Percentiles rank a stretch among this genome's conserved stretches.
Evolutionary conservation across 2,329 filamentous ascomycete genomes (phyloP).

Genomic region (Sordariomycetes sp.): DNA sequence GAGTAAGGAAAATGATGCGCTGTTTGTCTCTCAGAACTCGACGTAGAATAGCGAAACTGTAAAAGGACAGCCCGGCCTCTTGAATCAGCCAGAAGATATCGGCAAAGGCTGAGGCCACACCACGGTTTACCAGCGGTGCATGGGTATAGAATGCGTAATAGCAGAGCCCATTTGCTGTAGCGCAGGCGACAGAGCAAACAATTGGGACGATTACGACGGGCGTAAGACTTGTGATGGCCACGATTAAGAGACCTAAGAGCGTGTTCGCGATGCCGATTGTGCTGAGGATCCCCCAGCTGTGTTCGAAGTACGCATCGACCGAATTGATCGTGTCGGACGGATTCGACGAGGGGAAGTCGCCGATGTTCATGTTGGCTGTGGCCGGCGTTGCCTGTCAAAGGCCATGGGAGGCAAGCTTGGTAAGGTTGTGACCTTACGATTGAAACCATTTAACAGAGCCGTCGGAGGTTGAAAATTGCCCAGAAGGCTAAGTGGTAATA

Average conservation of each 20-base stretch:
- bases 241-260: slow-evolving; percentile 24
- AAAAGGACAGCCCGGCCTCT: slow-evolving; percentile 32
- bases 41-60: slow-evolving; percentile 41
- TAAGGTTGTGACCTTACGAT: too few relatives aligned
- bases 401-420: too few relatives aligned
- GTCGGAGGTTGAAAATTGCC: too few relatives aligned
- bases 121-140: slow-evolving; percentile 12
- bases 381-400: too few relatives aligned
- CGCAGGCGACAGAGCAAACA: slow-evolving; percentile 22
- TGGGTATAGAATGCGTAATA: slow-evolving; percentile 28
- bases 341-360: not conserved
- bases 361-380: not conserved
- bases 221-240: slow-evolving; percentile 26
- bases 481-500: too few relatives aligned
- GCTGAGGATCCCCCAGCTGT: slow-evolving; percentile 33
- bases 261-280: slow-evolving; percentile 28
- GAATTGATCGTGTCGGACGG: not conserved
- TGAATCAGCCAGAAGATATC: slow-evolving; percentile 31
- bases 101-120: slow-evolving; percentile 24
- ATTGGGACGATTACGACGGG: slow-evolving; percentile 27
- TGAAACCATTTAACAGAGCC: too few relatives aligned
- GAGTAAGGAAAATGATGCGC: slow-evolving; percentile 31
- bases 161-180: slow-evolving; percentile 30
- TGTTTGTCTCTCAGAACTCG: slow-evolving; percentile 34
- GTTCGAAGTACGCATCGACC: slow-evolving; percentile 24